These are phyloP conservation scores for Metroxylon sagu DNA, from an alignment of 176 grass and related monocot genomes.

Conservation along the genomic window DNA sequence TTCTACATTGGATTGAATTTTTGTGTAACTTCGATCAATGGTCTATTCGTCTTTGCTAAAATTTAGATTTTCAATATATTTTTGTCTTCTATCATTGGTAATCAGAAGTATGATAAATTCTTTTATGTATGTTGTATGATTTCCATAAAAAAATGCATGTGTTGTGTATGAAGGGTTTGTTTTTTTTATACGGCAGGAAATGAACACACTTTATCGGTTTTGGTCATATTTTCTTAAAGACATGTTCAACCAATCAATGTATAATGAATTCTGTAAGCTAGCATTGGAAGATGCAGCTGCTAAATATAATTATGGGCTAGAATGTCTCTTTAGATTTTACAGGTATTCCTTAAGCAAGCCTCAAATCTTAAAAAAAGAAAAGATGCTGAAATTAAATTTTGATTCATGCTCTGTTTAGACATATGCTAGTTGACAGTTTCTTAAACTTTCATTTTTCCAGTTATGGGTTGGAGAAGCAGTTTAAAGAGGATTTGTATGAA, in stretches of 20 bases:
- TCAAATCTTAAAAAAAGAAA: no score
- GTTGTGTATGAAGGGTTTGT: background rate
- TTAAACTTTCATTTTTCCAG: conserved; percentile 29
- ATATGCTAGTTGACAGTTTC: no score
- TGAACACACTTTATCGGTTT: conserved; percentile 97
- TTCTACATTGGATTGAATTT: background rate
- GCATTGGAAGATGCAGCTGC: conserved; percentile 77
- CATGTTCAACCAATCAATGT: conserved; percentile 84
- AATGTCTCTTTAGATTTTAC: conserved; percentile 99
- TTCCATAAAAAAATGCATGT: no score
- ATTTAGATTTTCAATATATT: no score
- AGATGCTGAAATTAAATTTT: no score
- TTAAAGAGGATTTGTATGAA: conserved; percentile 72
- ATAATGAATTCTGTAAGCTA: conserved; percentile 79
- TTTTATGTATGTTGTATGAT: no score
- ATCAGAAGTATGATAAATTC: no score
- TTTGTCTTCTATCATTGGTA: no score
- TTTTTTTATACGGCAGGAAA: conserved; percentile 50
- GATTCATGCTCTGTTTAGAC: no score
- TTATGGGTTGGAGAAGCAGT: conserved; percentile 97
- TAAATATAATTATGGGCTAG: conserved; percentile 88
- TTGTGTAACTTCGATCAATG: background rate
- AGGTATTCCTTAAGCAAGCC: conserved; percentile 32
- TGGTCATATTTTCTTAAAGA: conserved; percentile 99
- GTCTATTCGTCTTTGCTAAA: background rate